These are phyloP conservation scores for Chamaecyparis obtusa DNA, from an alignment of 75 land plant genomes.

Conservation along the genomic window DNA sequence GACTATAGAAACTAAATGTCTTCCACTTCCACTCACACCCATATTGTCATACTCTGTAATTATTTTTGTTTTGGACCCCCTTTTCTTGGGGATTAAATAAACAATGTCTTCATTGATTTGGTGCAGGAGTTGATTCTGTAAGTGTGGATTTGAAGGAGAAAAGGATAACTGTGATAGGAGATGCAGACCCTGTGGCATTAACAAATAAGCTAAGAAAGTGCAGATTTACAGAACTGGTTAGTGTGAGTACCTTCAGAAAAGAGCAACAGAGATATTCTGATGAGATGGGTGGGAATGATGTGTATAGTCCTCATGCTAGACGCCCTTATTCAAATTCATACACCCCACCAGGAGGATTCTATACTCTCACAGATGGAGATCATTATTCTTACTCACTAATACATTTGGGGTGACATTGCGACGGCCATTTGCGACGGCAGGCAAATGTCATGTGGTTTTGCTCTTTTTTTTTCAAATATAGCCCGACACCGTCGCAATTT, in stretches of 20 bases:
- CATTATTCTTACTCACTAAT: neutral
- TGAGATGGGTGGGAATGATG: neutral
- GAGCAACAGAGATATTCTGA: neutral
- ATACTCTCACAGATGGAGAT: neutral
- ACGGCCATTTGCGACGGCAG: too few species aligned
- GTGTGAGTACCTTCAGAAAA: conserved; percentile 37
- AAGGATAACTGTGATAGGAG: conserved; percentile 39
- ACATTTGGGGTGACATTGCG: too few species aligned
- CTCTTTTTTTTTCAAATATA: too few species aligned
- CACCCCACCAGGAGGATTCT: neutral
- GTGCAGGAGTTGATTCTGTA: conserved; percentile 22
- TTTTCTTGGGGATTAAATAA: too few species aligned
- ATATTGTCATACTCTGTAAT: too few species aligned
- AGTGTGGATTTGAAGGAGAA: conserved; percentile 19
- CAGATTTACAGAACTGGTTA: conserved; percentile 23
- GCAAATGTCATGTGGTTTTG: too few species aligned
- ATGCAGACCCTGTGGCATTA: conserved; percentile 36
- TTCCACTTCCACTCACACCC: too few species aligned
- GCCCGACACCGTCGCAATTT: too few species aligned
- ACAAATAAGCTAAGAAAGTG: conserved; percentile 35
- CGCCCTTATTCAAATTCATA: neutral
- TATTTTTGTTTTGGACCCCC: too few species aligned
- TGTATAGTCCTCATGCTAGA: neutral
- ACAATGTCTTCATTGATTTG: neutral
- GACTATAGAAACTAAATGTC: too few species aligned